These are phyloP conservation scores for Ophiocordyceps camponoti-leonardi DNA, from an alignment of 2,329 filamentous ascomycete species.

Conservation along the genomic window DNA sequence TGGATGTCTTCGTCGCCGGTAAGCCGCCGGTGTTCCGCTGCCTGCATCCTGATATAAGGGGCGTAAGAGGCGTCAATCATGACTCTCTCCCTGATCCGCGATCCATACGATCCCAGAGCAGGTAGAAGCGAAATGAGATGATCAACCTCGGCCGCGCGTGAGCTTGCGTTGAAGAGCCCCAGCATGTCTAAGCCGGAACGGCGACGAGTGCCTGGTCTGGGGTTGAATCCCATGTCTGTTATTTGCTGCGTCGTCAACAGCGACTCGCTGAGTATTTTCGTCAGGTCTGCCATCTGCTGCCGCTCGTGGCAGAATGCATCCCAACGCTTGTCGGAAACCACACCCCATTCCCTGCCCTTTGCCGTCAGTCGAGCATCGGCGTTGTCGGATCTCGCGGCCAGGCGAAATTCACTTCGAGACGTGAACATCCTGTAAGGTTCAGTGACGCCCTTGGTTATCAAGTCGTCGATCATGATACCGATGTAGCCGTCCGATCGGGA, in stretches of 20 bases:
- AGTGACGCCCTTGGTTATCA: constrained; percentile 89
- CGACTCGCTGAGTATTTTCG: constrained; percentile 37
- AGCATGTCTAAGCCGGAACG: constrained; percentile 69
- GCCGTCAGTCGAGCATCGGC: constrained; percentile 74
- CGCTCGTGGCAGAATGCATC: constrained; percentile 45
- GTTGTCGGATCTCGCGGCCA: constrained; percentile 84
- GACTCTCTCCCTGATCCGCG: constrained; percentile 49
- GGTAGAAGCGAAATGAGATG: constrained; percentile 41
- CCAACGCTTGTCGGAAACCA: constrained; percentile 72
- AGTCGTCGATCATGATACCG: constrained; percentile 95
- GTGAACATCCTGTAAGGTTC: constrained; percentile 99
- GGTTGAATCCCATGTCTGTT: constrained; percentile 50
- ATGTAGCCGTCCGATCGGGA: constrained; percentile 85
- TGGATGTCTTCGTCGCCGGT: constrained; percentile 58
- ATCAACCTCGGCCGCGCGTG: constrained; percentile 21
- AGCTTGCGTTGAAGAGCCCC: constrained; percentile 40
- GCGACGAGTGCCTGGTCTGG: constrained; percentile 46
- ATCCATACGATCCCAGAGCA: constrained; percentile 32
- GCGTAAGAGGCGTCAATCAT: constrained; percentile 73
- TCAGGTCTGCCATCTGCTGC: constrained; percentile 50
- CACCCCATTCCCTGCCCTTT: constrained; percentile 58
- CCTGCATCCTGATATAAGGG: constrained; percentile 66
- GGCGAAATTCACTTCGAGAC: constrained; percentile 83
- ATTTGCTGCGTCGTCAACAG: constrained; percentile 46
- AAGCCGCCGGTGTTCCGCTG: constrained; percentile 46